Percentiles rank a stretch among this genome's conserved stretches.
Evolutionary conservation across 371 early-diverging fungal genomes (phyloP).

Genomic region (Blakeslea trispora): DNA sequence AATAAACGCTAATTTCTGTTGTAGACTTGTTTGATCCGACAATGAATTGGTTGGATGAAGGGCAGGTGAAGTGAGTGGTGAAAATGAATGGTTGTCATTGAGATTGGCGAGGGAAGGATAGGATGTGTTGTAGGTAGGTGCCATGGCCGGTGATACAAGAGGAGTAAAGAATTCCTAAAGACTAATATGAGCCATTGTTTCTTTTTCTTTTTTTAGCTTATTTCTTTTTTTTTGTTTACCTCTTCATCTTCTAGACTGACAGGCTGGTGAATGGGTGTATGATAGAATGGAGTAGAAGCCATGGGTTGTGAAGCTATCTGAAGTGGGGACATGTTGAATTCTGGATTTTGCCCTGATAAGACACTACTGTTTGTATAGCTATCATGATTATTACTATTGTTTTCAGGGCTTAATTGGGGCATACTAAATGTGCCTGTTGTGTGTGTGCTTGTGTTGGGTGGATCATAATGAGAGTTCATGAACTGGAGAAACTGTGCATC

Average conservation of each 20-base stretch:
- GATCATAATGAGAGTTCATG: constrained; percentile 13
- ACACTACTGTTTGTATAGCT: constrained; percentile 39
- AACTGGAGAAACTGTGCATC: constrained; percentile 35
- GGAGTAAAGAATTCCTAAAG: constrained; percentile 73
- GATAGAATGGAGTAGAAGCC: constrained; percentile 14
- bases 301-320: constrained; percentile 33
- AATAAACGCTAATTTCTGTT: constrained; percentile 48
- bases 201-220: constrained; percentile 17
- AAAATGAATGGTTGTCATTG: constrained; percentile 43
- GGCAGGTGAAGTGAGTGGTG: constrained; percentile 73
- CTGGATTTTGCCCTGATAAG: constrained; percentile 43
- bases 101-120: constrained; percentile 36
- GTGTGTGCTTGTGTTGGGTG: not conserved
- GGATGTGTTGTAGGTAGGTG: constrained; percentile 56
- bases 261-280: constrained; percentile 31
- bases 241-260: constrained; percentile 44
- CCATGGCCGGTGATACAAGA: constrained; percentile 73
- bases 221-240: constrained; percentile 24
- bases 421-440: constrained; percentile 11
- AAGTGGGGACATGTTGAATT: constrained; percentile 46
- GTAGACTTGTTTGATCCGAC: constrained; percentile 23
- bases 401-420: constrained; percentile 44
- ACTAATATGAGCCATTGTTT: too few species aligned
- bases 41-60: constrained; percentile 48
- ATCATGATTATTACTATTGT: constrained; percentile 16